Evolutionary conservation across 441 rosid species (phyloP), one percentile per base, ranked within the genome.

Genomic region (Mallotus repandus): DNA sequence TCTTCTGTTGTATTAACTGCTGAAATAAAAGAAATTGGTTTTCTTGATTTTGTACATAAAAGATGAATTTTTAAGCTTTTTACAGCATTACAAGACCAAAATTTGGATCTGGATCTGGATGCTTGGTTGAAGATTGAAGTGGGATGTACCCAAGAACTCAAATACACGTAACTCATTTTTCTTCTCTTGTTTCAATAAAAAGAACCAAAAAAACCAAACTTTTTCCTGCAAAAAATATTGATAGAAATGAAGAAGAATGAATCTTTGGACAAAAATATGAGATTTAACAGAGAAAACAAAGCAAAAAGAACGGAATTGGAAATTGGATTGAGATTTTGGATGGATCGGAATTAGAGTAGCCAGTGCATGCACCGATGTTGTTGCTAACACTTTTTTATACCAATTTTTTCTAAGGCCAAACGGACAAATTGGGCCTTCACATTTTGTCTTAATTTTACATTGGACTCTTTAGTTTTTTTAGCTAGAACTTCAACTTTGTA

Each of bases 131-230:
- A 43, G 64, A 84, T 11, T 32, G 81, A 78, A 50, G 56, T 68
- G 9, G 82, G 49, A n/a, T 83, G 85, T 67, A 81, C 74, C 86
- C 88, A 84, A 21, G 85, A 78, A 32, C 85, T 69, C 12, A 88
- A 77, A 82, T 74, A 82, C 71, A 89, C 78, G 29, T 85, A 82
- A 70, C 79, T 80, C 98, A 93, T 92, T 32, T n/a, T 14, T 11
- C 19, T 1, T 32, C 38, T 32, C 38, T 32, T 32, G 38, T 32
- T 32, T 32, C 38, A 1, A 32, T 32, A 2, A 32, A n/a, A n/a
- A n/a, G n/a, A n/a, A n/a, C n/a, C n/a, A 32, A 32, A 32, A 32
- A 4, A 32, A 1, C 38, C 2, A 32, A 32, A 2, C 38, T n/a
- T n/a, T 32, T 32, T 32, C 38, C 38, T 32, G 38, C 38, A 32